These are phyloP conservation scores for Eimeria sp. DNA, from an alignment of 169 alveolate genomes.

Conservation along the genomic window DNA sequence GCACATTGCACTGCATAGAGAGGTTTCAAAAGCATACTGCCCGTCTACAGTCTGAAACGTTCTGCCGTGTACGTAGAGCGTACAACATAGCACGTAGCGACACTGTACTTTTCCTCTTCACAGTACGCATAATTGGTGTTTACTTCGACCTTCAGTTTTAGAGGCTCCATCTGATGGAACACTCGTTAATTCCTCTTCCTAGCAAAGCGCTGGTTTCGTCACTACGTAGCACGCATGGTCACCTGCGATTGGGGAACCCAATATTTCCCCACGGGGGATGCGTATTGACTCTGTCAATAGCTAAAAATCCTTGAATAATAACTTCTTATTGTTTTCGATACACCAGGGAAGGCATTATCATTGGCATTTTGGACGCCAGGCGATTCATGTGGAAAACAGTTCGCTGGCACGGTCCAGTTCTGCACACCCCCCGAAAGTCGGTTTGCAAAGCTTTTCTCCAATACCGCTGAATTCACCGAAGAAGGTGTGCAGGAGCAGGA, in stretches of 20 bases:
- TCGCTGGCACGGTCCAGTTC: background rate
- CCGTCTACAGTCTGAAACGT: background rate
- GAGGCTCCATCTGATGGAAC: background rate
- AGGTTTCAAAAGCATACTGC: background rate
- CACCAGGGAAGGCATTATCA: background rate
- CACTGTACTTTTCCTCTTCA: background rate
- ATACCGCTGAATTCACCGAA: background rate
- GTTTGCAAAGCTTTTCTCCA: background rate
- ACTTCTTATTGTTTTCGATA: background rate
- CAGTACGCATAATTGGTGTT: background rate
- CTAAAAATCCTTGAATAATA: background rate
- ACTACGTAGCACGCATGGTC: background rate
- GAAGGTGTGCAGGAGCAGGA: background rate
- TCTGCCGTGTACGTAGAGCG: background rate
- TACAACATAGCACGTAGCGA: background rate
- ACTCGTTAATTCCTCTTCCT: background rate
- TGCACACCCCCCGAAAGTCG: constrained; percentile 12
- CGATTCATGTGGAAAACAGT: background rate
- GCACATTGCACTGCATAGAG: background rate
- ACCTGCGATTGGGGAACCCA: background rate
- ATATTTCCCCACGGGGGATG: background rate
- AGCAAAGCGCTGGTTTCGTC: background rate
- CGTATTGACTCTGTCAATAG: background rate
- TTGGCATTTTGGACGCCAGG: background rate
- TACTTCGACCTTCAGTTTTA: background rate